These are phyloP conservation scores for Rhododendron williamsianum DNA, from an alignment of 148 eudicot genomes.

Conservation along the genomic window DNA sequence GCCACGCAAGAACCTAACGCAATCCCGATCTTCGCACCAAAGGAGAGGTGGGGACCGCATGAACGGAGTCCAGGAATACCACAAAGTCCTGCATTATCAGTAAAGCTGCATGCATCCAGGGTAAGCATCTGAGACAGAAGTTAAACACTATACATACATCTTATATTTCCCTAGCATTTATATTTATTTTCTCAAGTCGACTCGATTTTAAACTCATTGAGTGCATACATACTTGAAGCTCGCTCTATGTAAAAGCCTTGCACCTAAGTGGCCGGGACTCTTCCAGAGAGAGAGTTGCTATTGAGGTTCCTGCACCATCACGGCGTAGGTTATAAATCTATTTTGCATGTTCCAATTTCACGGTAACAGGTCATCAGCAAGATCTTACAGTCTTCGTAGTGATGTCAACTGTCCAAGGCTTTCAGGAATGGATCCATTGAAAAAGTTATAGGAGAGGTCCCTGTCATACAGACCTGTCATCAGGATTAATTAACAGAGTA, in stretches of 20 bases:
- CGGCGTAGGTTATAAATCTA: background rate
- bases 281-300: constrained; percentile 81
- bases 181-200: background rate
- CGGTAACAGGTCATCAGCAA: background rate
- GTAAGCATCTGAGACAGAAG: constrained; percentile 12
- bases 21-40: constrained; percentile 76
- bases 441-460: constrained; percentile 88
- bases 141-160: background rate
- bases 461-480: constrained; percentile 38
- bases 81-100: constrained; percentile 88
- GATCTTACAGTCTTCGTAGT: constrained; percentile 67
- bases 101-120: constrained; percentile 52
- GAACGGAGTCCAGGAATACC: constrained; percentile 89
- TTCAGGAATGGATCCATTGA: constrained; percentile 93
- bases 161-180: background rate
- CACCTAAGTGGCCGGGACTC: constrained; percentile 82
- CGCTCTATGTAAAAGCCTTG: constrained; percentile 85
- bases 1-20: constrained; percentile 44
- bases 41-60: constrained; percentile 88
- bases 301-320: constrained; percentile 66
- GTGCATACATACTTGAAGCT: constrained; percentile 79
- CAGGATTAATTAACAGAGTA: background rate
- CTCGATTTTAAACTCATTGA: background rate
- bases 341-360: background rate
- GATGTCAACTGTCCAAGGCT: constrained; percentile 72